Conservation (phyloP, 805 yeast genomes). For the Lipomyces japonicus region DNA sequence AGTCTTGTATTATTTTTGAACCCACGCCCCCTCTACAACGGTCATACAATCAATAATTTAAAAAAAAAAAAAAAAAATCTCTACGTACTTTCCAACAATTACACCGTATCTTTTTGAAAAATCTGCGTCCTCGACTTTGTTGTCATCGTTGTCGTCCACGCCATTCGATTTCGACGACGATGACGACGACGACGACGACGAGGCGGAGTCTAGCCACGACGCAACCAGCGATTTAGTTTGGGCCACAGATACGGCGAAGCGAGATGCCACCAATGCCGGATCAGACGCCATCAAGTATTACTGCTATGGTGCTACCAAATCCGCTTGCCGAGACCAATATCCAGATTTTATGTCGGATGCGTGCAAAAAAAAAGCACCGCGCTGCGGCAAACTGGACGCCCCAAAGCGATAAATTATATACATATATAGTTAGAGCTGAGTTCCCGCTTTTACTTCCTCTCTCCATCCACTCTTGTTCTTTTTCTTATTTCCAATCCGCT, state of each 20-base stretch:
- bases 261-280: slow-evolving; percentile 27
- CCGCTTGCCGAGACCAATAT: no score
- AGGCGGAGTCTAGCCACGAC: slow-evolving; percentile 30
- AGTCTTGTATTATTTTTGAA: no score
- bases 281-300: slow-evolving; percentile 9
- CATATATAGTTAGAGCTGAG: no score
- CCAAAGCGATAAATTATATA: no score
- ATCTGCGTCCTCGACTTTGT: slow-evolving; percentile 11
- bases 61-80: no score
- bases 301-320: no score
- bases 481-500: neutral
- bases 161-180: neutral
- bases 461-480: neutral
- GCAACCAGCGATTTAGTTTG: slow-evolving; percentile 28
- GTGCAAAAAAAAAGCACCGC: no score
- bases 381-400: no score
- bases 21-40: no score
- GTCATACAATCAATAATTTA: no score
- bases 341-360: no score
- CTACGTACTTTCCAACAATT: slow-evolving; percentile 18
- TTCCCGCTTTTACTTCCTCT: neutral
- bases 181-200: no score
- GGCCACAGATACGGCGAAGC: slow-evolving; percentile 33
- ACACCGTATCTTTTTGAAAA: slow-evolving; percentile 14
- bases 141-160: neutral